Evolutionary conservation across 805 yeast genomes (phyloP), one percentile per base, ranked within the genome.

Genomic region (Saccharomycopsis sp.): DNA sequence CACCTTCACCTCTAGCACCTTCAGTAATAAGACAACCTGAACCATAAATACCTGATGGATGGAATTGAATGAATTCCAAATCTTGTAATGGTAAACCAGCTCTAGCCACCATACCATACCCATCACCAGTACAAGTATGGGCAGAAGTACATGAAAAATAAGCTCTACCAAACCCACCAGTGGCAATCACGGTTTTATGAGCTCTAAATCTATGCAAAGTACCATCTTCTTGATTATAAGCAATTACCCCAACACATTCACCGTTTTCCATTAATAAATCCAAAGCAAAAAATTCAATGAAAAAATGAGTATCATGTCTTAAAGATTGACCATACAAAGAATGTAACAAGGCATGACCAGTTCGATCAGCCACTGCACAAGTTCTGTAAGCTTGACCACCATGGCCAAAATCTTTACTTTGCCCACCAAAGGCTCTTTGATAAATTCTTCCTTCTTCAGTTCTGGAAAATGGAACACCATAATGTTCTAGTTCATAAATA

Each of bases 1-100:
- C 98, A 77, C 98, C 98, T 72, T 92, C 98, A 75, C 98, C 98
- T 73, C 98, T 83, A 52, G 96, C 95, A 70, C 98, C 98, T 69
- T 92, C 98, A 42, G 98, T 92, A 63, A 92, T 92, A 70, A 89
- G 70, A 72, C 97, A 92, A 51, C 98, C 98, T 31, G 97, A 86
- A 46, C 98, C 98, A 64, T 89, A 89, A 65, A 89, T 92, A 75
- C 98, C 98, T 20, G 97, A 87, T 42, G 98, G 98, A 66, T 89
- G 98, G 86, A 89, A 89, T 69, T 89, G 98, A 48, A 89, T 88
- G 60, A 89, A 89, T 69, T 89, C 98, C 66, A 89, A 70, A 67
- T 89, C 98, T 69, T 89, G 95, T 58, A 89, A 73, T 45, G 98
- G 98, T 63, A 89, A 76, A 48, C 98, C 98, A 41, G 98, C 98